Conservation (phyloP, 2,329 filamentous ascomycete genomes). For the Paecilomyces sp. region DNA sequence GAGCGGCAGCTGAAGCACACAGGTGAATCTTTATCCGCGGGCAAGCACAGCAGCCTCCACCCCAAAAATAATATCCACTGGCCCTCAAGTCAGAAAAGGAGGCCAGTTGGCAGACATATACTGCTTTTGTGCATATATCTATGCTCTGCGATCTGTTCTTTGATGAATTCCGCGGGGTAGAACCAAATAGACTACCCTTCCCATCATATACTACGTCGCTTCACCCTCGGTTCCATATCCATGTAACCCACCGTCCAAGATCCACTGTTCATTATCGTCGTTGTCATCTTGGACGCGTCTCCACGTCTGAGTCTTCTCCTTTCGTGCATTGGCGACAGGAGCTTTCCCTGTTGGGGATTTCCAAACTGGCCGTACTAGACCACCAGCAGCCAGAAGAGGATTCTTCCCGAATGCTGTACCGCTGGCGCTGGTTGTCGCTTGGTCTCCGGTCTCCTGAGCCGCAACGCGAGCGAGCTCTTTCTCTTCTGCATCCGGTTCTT, state of each 20-base stretch:
- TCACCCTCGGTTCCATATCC: slow-evolving; percentile 18
- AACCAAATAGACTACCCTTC: not conserved
- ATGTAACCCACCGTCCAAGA: slow-evolving; percentile 37
- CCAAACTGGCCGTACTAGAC: slow-evolving; percentile 40
- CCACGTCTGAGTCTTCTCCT: slow-evolving; percentile 36
- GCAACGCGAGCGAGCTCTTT: slow-evolving; percentile 7
- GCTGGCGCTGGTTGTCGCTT: slow-evolving; percentile 8
- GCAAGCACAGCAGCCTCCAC: no score
- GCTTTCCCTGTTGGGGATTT: slow-evolving; percentile 25
- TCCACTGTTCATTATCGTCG: slow-evolving; percentile 43
- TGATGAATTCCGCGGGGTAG: not conserved
- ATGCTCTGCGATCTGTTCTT: no score
- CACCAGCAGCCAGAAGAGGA: slow-evolving; percentile 36
- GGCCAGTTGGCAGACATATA: no score
- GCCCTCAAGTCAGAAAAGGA: no score
- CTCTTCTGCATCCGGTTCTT: slow-evolving; percentile 9
- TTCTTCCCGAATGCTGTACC: slow-evolving; percentile 36
- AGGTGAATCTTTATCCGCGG: no score
- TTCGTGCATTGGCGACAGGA: slow-evolving; percentile 9
- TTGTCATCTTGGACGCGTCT: slow-evolving; percentile 41
- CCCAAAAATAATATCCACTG: no score
- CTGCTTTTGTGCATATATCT: no score
- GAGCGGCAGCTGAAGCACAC: no score
- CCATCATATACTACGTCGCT: not conserved
- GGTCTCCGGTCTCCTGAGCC: slow-evolving; percentile 9